A percentile compares a stretch with the other conserved stretches of the same genome.
Conservation (phyloP, 2,329 filamentous ascomycete genomes). For the Aspergillus sp. region DNA sequence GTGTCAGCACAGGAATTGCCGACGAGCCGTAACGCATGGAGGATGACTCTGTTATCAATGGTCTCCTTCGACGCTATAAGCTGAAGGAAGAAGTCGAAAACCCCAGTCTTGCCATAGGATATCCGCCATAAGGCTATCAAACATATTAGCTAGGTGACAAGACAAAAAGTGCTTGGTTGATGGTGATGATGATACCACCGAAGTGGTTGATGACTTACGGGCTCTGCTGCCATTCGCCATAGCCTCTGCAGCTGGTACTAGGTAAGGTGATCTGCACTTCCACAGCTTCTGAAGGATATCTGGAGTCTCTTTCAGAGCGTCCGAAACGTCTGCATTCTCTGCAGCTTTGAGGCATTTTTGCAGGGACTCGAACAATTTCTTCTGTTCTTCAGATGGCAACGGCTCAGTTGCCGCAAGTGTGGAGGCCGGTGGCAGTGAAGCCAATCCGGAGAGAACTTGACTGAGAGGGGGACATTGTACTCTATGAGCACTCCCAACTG, state of each 20-base stretch:
- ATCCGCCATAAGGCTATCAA: slow-evolving; percentile 41
- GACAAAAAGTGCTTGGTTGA: not conserved
- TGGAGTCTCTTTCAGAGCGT: slow-evolving; percentile 30
- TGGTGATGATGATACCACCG: not conserved
- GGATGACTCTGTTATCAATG: slow-evolving; percentile 33
- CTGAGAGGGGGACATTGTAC: slow-evolving; percentile 29
- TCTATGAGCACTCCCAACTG: not conserved
- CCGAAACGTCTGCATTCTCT: slow-evolving; percentile 30
- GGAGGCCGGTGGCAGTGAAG: slow-evolving; percentile 23
- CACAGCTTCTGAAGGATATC: slow-evolving; percentile 39
- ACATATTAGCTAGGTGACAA: slow-evolving; percentile 3
- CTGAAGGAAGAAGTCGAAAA: slow-evolving; percentile 46
- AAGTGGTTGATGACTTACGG: slow-evolving; percentile 32
- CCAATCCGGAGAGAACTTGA: slow-evolving; percentile 28
- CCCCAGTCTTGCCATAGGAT: slow-evolving; percentile 41
- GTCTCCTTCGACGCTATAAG: slow-evolving; percentile 36
- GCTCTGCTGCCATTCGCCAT: slow-evolving; percentile 47
- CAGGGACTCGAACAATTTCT: slow-evolving; percentile 37
- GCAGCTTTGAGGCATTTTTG: slow-evolving; percentile 31
- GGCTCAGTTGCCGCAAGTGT: slow-evolving; percentile 19
- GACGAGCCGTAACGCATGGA: slow-evolving; percentile 45
- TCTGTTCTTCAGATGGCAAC: slow-evolving; percentile 32
- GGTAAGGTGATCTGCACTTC: slow-evolving; percentile 36
- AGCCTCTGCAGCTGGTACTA: slow-evolving; percentile 39
- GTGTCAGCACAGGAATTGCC: slow-evolving; percentile 51